A percentile compares a stretch with the other conserved stretches of the same genome.
Evolutionary conservation across 2,329 filamentous ascomycete genomes (phyloP).

Genomic region (Oidium heveae): DNA sequence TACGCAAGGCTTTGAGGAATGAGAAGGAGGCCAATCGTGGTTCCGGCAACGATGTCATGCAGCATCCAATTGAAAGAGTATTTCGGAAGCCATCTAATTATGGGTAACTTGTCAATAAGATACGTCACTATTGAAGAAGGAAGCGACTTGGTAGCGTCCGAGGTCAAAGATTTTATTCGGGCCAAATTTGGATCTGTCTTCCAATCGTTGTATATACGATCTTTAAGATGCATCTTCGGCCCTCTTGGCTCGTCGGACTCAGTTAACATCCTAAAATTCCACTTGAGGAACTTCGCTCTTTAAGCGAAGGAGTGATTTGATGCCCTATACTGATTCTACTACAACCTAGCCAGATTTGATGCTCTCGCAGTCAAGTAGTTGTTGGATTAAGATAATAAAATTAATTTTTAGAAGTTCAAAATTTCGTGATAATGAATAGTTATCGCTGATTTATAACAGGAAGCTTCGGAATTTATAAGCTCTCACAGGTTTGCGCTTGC

Average conservation of each 20-base stretch:
- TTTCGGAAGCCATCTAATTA: slow-evolving; percentile 32
- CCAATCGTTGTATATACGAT: not conserved
- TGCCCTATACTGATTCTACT: too few species aligned
- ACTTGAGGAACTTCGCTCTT: too few species aligned
- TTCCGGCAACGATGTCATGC: slow-evolving; percentile 34
- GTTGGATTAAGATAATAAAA: too few species aligned
- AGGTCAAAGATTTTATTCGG: not conserved
- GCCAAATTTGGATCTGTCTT: not conserved
- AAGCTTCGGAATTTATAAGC: too few species aligned
- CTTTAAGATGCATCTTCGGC: not conserved
- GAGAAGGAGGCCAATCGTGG: slow-evolving; percentile 32
- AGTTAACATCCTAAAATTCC: not conserved
- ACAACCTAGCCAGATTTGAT: too few species aligned
- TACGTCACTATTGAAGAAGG: slow-evolving; percentile 25
- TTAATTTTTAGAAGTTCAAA: too few species aligned
- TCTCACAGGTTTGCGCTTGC: too few species aligned
- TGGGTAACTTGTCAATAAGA: slow-evolving; percentile 32
- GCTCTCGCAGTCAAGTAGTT: too few species aligned
- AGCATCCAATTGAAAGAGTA: slow-evolving; percentile 35
- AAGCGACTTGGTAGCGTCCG: not conserved
- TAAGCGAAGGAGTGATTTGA: too few species aligned
- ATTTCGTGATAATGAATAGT: too few species aligned
- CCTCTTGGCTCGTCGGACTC: not conserved
- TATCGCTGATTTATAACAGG: too few species aligned
- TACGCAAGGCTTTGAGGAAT: slow-evolving; percentile 36